A percentile compares a stretch with the other conserved stretches of the same genome.
Evolutionary conservation across 192 early-diverging fungal species (phyloP).

Genomic region (Funneliformis geosporum): DNA sequence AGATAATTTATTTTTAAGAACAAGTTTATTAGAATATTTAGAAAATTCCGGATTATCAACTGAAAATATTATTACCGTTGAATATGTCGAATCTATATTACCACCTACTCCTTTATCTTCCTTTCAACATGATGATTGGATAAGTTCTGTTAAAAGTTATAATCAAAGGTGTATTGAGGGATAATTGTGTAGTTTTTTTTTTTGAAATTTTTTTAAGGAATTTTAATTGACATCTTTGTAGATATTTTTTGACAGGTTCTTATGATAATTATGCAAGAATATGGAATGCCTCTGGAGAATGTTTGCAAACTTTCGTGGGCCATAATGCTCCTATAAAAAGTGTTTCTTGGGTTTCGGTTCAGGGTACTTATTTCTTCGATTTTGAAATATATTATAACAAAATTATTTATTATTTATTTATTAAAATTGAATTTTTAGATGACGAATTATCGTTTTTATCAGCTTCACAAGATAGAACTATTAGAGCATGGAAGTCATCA

Average conservation of each 20-base stretch:
- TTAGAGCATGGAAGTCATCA: slow-evolving; percentile 67
- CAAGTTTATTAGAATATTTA: slow-evolving; percentile 74
- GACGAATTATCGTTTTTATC: slow-evolving; percentile 50
- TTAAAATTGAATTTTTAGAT: slow-evolving; percentile 28
- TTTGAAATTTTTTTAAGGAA: no score
- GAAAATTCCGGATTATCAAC: slow-evolving; percentile 64
- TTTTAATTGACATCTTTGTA: no score
- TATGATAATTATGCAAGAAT: slow-evolving; percentile 84
- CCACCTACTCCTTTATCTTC: slow-evolving; percentile 79
- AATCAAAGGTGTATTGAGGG: slow-evolving; percentile 15
- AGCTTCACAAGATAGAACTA: slow-evolving; percentile 65
- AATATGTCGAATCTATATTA: slow-evolving; percentile 91
- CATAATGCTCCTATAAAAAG: slow-evolving; percentile 78
- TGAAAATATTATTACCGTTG: slow-evolving; percentile 84
- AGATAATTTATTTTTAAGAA: slow-evolving; percentile 86
- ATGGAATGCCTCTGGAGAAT: slow-evolving; percentile 79
- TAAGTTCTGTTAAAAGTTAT: slow-evolving; percentile 68
- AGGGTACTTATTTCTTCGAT: slow-evolving; percentile 40
- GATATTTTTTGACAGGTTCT: slow-evolving; percentile 73
- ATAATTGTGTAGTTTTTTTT: background rate
- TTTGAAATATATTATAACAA: background rate
- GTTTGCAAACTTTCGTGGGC: slow-evolving; percentile 61
- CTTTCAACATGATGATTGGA: slow-evolving; percentile 95
- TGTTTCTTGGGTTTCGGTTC: slow-evolving; percentile 64
- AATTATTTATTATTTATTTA: background rate